These are phyloP conservation scores for Aspergillus neotritici DNA, from an alignment of 2,329 filamentous ascomycete genomes.

Conservation along the genomic window DNA sequence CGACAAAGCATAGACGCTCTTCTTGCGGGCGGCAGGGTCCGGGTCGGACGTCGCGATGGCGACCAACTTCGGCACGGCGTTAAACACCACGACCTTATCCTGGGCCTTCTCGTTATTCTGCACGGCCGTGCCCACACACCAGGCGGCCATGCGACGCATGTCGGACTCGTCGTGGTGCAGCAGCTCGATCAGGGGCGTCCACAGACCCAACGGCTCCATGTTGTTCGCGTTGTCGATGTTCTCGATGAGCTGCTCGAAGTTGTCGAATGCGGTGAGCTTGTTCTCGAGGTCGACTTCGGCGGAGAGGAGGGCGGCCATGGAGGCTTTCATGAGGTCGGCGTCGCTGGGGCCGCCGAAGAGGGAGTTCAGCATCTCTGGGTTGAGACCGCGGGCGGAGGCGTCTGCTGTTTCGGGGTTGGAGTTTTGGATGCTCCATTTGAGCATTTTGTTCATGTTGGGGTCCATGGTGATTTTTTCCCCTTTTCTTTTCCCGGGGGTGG, in stretches of 20 bases:
- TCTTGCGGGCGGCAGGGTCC: constrained; percentile 64
- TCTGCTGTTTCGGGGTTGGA: constrained; percentile 36
- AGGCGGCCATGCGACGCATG: constrained; percentile 79
- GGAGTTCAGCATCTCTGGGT: constrained; percentile 64
- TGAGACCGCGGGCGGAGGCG: constrained; percentile 45
- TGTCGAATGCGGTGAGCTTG: constrained; percentile 82
- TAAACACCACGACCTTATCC: constrained; percentile 60
- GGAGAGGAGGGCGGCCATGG: constrained; percentile 70
- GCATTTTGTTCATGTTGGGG: constrained; percentile 66
- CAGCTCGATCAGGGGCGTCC: constrained; percentile 71
- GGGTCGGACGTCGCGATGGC: constrained; percentile 57
- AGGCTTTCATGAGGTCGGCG: constrained; percentile 81
- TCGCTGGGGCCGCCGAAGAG: constrained; percentile 82
- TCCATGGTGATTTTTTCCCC: constrained; percentile 44
- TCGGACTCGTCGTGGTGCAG: constrained; percentile 65
- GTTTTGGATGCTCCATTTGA: constrained; percentile 72
- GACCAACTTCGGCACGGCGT: constrained; percentile 66
- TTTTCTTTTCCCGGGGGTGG: too few species aligned
- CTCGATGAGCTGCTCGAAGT: constrained; percentile 89
- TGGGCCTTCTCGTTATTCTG: constrained; percentile 90
- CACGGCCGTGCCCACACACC: constrained; percentile 89
- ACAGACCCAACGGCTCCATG: constrained; percentile 69
- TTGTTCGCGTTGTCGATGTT: constrained; percentile 96
- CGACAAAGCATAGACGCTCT: constrained; percentile 84
- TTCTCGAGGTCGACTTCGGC: constrained; percentile 64